Base-by-base conservation (phyloP, 257 asterid species). In the Lavandula angustifolia region DNA sequence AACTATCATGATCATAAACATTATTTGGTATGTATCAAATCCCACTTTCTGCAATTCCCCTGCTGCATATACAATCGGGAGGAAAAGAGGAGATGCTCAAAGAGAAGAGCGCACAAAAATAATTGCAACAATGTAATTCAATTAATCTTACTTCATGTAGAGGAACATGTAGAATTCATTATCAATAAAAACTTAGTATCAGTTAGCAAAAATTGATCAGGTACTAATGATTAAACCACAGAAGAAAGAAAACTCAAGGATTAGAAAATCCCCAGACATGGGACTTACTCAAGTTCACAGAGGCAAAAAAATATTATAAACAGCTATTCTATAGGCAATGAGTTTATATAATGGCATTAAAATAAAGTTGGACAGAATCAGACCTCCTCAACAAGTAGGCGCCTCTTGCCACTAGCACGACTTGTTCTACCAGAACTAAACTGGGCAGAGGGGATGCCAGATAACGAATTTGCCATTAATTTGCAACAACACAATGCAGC, bases 401-500 rank as follows among this genome's bases (percentile, higher is more conserved):
- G 95, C 4, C 95, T 88, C 87, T 75, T 94, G 64, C 96, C 94
- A 44, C 97, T 82, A 62, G 92, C 87, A 60, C 97, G 95, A 70
- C 83, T 84, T 54, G 88, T 81, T 78, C 99, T 86, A 58, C 90
- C 76, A 60, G 94, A 72, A 74, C 83, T 81, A 66, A 85, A 90
- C 65, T 88, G 95, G 47, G 88, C 70, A 33, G 92, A 80, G 55
- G 90, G 68, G 62, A 80, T 70, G 58, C 86, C 86, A 67, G 88
- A 84, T 60, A 90, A 83, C 73, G 97, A 90, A 86, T 88, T 94
- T 50, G 89, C 85, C 77, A 90, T 85, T 62, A 94, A 75, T 68
- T 84, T 87, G 83, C 96, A 94, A 88, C 99, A 94, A 81, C 99
- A 94, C 29, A 94, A 78, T 6, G 97, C 99, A 72, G 99, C 97